These are phyloP conservation scores for Cutaneotrichosporon sp. DNA, from an alignment of 1,284 basidiomycete genomes.

Conservation along the genomic window DNA sequence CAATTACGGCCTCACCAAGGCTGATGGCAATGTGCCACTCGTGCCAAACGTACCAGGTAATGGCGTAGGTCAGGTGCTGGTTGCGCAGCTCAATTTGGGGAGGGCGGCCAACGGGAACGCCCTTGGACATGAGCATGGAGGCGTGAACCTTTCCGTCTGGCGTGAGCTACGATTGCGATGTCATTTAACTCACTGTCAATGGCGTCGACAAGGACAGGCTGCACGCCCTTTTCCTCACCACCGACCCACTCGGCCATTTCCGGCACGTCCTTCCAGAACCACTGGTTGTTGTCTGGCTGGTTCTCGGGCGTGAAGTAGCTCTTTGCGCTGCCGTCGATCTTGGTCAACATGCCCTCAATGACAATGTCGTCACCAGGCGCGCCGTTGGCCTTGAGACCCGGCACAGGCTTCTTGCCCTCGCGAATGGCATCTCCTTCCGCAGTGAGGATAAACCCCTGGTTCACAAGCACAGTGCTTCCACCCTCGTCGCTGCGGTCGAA, in stretches of 20 bases:
- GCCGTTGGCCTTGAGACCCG: slow-evolving; percentile 24
- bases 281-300: slow-evolving; percentile 68
- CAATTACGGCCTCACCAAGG: not conserved
- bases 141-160: slow-evolving; percentile 69
- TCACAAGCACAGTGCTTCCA: slow-evolving; percentile 61
- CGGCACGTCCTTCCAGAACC: slow-evolving; percentile 86
- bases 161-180: not conserved
- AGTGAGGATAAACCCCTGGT: slow-evolving; percentile 78
- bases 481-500: slow-evolving; percentile 21
- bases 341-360: slow-evolving; percentile 59
- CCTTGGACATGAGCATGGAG: slow-evolving; percentile 62
- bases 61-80: slow-evolving; percentile 89
- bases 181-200: slow-evolving; percentile 49
- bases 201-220: slow-evolving; percentile 79
- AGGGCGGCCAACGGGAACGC: slow-evolving; percentile 77
- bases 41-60: slow-evolving; percentile 74
- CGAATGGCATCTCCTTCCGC: slow-evolving; percentile 41
- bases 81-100: slow-evolving; percentile 86
- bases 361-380: slow-evolving; percentile 32
- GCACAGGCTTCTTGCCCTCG: slow-evolving; percentile 51
- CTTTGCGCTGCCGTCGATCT: slow-evolving; percentile 59
- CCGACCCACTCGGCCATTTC: slow-evolving; percentile 75
- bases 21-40: not conserved
- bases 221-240: slow-evolving; percentile 62
- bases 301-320: slow-evolving; percentile 79